Evolutionary conservation across 306 rosid genomes (phyloP), one percentile per base, ranked within the genome.

Genomic region (Luffa acutangula): DNA sequence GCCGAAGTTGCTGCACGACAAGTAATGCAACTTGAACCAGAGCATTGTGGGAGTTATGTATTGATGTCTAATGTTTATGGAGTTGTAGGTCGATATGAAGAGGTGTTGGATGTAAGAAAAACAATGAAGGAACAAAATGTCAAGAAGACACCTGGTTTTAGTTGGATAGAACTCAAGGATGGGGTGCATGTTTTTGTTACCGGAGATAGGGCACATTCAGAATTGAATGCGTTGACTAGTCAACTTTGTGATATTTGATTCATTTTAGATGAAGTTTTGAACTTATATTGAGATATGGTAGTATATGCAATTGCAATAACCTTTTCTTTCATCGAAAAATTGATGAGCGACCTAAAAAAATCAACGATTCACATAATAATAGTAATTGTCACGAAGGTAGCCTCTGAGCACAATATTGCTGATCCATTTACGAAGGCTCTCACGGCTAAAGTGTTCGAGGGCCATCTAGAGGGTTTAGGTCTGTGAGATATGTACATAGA

Each of bases 81-180:
- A 83, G 92, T 74, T 9, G 78, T 8, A 34, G 97, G 97, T 84
- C 86, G 86, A 77, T 88, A 87, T 41, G 96, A 88, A 62, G 92
- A 92, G 74, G 96, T 89, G 78, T 83, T 85, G 36, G 91, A 82
- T 83, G 80, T 91, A 85, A 91, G 97, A 81, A 76, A 87, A 67
- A 71, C 90, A 37, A 91, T 94, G 97, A 91, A 64, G 86, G 87
- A 89, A 77, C 91, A 89, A 60, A 88, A 88, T 81, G 94, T 94
- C 72, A 88, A 85, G 82, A 94, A 94, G 86, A 87, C 83, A 76
- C 96, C 93, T 1, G 93, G 97, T 2, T 92, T 91, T 85, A 91
- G 97, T 82, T 92, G 95, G 97, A 91, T 92, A 81, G 98, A 89
- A 88, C 96, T 92, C 72, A 80, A 86, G 82, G 84, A 86, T 85